These are phyloP conservation scores for Neolecta irregularis DNA, from an alignment of 1,139 yeast species.

Conservation along the genomic window DNA sequence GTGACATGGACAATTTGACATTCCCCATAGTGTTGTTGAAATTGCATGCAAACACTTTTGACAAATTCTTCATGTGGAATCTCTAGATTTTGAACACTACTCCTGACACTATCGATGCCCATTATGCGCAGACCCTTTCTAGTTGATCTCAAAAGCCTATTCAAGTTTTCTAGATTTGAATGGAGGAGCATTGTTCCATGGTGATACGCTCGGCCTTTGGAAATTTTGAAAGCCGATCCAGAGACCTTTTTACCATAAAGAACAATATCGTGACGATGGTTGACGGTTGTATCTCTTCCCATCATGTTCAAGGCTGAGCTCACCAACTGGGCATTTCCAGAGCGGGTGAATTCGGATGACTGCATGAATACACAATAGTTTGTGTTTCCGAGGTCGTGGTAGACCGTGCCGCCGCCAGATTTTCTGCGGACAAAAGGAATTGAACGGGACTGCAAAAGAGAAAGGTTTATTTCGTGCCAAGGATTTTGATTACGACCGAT, in stretches of 20 bases:
- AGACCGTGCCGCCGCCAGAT: constrained; percentile 96
- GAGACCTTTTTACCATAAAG: constrained; percentile 44
- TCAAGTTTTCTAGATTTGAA: constrained; percentile 44
- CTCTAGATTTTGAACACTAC: constrained; percentile 55
- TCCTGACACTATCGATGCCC: constrained; percentile 61
- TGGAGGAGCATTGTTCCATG: constrained; percentile 89
- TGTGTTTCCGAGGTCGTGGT: constrained; percentile 83
- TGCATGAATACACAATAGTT: constrained; percentile 73
- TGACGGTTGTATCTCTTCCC: constrained; percentile 29
- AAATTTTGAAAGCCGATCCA: constrained; percentile 81
- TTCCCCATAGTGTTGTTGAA: constrained; percentile 27
- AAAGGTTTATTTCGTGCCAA: constrained; percentile 69
- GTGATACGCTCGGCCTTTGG: constrained; percentile 73
- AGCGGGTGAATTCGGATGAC: constrained; percentile 50
- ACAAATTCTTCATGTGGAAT: constrained; percentile 35
- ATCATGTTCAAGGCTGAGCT: constrained; percentile 35
- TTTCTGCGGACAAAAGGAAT: constrained; percentile 65
- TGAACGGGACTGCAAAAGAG: constrained; percentile 35
- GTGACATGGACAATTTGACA: constrained; percentile 11
- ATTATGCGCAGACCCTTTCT: constrained; percentile 29
- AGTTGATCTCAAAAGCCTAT: constrained; percentile 41
- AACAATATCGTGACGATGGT: constrained; percentile 67
- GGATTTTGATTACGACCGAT: constrained; percentile 95
- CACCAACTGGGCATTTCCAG: constrained; percentile 42
- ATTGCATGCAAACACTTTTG: constrained; percentile 33